phyloP scores from a whole-genome alignment of 1,139 yeast species.

The Lodderomyces orthopsilosis region DNA sequence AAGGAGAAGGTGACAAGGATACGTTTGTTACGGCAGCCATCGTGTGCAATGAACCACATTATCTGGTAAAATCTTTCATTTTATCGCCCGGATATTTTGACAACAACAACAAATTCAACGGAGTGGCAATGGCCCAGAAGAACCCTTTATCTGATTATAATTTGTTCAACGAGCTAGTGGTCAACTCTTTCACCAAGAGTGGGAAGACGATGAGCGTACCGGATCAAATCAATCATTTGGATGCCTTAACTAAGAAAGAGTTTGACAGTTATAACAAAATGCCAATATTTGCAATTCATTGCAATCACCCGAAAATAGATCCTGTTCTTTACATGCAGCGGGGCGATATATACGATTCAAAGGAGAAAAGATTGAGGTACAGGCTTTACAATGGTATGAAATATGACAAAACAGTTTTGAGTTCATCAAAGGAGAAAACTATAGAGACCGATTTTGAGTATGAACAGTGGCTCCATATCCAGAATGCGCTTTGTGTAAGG shows the following conservation, averaged over 20 bases:
- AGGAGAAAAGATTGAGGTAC: slow-evolving; percentile 24
- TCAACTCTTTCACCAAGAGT: slow-evolving; percentile 8
- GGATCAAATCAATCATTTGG: slow-evolving; percentile 19
- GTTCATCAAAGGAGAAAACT: slow-evolving; percentile 10
- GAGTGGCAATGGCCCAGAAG: slow-evolving; percentile 43
- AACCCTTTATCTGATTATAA: slow-evolving; percentile 32
- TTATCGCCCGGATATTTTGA: slow-evolving; percentile 32
- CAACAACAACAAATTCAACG: slow-evolving; percentile 25
- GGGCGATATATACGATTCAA: slow-evolving; percentile 28
- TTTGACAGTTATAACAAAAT: slow-evolving; percentile 18
- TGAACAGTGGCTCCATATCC: slow-evolving; percentile 34
- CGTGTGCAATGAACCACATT: slow-evolving; percentile 44
- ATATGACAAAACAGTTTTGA: slow-evolving; percentile 18
- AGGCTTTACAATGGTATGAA: slow-evolving; percentile 30
- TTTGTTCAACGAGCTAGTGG: slow-evolving; percentile 15
- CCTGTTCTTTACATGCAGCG: slow-evolving; percentile 23
- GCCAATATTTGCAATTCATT: slow-evolving; percentile 35
- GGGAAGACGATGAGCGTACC: slow-evolving; percentile 6
- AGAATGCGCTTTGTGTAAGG: slow-evolving; percentile 26
- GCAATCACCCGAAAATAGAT: slow-evolving; percentile 40
- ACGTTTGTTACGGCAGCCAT: slow-evolving; percentile 60
- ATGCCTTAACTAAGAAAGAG: slow-evolving; percentile 11
- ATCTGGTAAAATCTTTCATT: slow-evolving; percentile 47
- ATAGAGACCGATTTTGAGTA: slow-evolving; percentile 29
- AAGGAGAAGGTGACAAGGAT: slow-evolving; percentile 70